Evolutionary conservation across 495 filamentous ascomycete genomes (phyloP).

Genomic region (Cercophora sp.): DNA sequence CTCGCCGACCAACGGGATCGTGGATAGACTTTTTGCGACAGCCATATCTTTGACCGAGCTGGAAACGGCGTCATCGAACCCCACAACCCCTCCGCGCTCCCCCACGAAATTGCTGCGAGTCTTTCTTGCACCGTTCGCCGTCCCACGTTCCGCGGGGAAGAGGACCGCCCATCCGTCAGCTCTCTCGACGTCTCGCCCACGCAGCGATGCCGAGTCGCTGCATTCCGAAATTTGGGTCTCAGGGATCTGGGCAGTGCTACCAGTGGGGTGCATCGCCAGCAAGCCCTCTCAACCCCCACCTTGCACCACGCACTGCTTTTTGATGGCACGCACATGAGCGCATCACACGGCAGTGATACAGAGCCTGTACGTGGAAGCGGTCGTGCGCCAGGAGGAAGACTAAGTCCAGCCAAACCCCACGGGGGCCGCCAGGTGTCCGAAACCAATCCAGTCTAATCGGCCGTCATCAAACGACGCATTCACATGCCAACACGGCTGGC

Average conservation of each 20-base stretch:
- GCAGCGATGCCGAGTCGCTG: too few relatives aligned
- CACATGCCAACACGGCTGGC: too few relatives aligned
- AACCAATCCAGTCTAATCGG: too few relatives aligned
- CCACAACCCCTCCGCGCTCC: background rate
- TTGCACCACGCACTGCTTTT: too few relatives aligned
- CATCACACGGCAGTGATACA: slow-evolving; percentile 6
- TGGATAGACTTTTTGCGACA: slow-evolving; percentile 8
- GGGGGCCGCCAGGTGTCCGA: too few relatives aligned
- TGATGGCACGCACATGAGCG: slow-evolving; percentile 7
- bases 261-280: background rate
- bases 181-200: background rate
- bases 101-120: background rate
- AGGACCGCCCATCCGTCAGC: slow-evolving; percentile 4
- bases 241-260: too few relatives aligned
- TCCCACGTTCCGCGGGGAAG: background rate
- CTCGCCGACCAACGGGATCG: slow-evolving; percentile 5
- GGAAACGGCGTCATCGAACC: slow-evolving; percentile 11
- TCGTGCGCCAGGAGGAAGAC: background rate
- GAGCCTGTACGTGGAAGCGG: background rate
- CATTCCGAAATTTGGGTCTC: too few relatives aligned
- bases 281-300: background rate
- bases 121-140: background rate
- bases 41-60: slow-evolving; percentile 4
- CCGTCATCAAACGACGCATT: too few relatives aligned
- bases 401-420: too few relatives aligned